Conservation (phyloP, 495 filamentous ascomycete genomes). For the Achaetomiella virescens region DNA sequence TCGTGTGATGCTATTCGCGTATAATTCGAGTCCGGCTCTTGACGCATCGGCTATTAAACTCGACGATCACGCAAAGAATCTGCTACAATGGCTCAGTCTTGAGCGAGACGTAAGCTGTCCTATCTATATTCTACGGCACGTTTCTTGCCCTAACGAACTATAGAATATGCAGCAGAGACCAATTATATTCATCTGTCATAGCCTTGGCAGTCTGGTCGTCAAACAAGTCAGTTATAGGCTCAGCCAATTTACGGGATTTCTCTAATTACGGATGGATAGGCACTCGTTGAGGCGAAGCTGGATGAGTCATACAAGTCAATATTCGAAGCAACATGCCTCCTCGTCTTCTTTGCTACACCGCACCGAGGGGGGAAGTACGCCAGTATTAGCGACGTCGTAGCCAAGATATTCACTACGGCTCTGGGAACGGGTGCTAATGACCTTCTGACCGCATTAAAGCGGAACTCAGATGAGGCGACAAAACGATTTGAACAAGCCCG, state of each 20-base stretch:
- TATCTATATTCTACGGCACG: no score
- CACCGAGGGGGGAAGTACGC: constrained; percentile 14
- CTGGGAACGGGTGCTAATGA: neutral
- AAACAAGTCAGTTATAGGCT: constrained; percentile 1
- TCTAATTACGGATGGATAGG: neutral
- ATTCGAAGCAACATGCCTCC: constrained; percentile 9
- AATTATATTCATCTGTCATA: constrained; percentile 19
- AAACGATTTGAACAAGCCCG: constrained; percentile 11
- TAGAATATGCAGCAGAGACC: constrained; percentile 7
- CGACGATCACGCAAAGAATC: constrained; percentile 15
- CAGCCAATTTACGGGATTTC: no score
- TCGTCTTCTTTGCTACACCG: constrained; percentile 19
- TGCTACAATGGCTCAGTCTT: constrained; percentile 11
- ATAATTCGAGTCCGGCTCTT: constrained; percentile 16
- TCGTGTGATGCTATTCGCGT: constrained; percentile 18
- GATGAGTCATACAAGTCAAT: constrained; percentile 9
- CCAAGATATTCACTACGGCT: constrained; percentile 1
- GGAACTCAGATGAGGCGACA: constrained; percentile 7
- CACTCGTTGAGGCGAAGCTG: constrained; percentile 3
- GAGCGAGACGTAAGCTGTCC: neutral
- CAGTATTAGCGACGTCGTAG: constrained; percentile 10
- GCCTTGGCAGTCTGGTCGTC: constrained; percentile 17
- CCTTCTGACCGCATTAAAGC: constrained; percentile 12
- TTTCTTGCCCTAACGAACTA: no score
- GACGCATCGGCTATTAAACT: constrained; percentile 10